A percentile compares a stretch with the other conserved stretches of the same genome.
Evolutionary conservation across 441 rosid species (phyloP).

Genomic region (Erodium trifolium): DNA sequence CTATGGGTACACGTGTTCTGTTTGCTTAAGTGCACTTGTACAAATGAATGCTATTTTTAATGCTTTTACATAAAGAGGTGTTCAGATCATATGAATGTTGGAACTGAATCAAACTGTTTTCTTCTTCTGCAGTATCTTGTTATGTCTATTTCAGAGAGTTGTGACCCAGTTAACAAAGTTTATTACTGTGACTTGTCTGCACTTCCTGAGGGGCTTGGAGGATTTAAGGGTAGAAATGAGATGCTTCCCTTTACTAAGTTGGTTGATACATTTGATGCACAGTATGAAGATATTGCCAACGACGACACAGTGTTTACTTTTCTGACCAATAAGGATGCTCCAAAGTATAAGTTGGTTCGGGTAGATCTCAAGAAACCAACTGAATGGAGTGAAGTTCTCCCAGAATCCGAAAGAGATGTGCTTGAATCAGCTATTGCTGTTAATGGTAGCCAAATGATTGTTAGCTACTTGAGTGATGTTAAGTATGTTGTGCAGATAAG

Average conservation of each 20-base stretch:
- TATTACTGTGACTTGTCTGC: conserved; percentile 74
- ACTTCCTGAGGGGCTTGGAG: conserved; percentile 60
- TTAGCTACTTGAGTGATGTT: conserved; percentile 84
- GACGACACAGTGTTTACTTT: conserved; percentile 78
- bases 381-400: conserved; percentile 65
- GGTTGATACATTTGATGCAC: conserved; percentile 59
- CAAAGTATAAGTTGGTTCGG: conserved; percentile 70
- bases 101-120: conserved; percentile 11
- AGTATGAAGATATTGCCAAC: conserved; percentile 55
- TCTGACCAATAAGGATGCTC: conserved; percentile 74
- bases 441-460: conserved; percentile 56
- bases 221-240: conserved; percentile 44
- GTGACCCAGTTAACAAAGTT: conserved; percentile 84
- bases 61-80: not conserved
- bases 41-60: not conserved
- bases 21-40: not conserved
- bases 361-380: conserved; percentile 74
- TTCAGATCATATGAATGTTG: not conserved
- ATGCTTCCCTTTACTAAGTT: conserved; percentile 72
- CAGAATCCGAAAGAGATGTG: conserved; percentile 74
- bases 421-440: conserved; percentile 64
- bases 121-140: conserved; percentile 60
- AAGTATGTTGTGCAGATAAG: conserved; percentile 71
- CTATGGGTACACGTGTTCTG: not conserved
- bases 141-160: conserved; percentile 44